phyloP scores from a whole-genome alignment of 345 rosid species.

The Alliaria petiolata region DNA sequence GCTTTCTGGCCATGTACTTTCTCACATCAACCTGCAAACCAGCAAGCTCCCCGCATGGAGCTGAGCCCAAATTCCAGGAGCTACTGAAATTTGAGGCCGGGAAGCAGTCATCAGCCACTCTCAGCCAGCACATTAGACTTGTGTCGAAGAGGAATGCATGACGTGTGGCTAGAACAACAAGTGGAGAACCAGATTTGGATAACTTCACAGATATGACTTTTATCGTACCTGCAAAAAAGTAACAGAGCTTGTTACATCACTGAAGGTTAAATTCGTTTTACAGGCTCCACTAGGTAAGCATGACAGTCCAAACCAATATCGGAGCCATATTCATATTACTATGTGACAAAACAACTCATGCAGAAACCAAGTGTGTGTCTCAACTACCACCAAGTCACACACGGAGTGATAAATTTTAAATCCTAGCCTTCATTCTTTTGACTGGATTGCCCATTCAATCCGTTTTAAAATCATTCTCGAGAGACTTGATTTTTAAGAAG shows the following conservation, averaged over 20 bases:
- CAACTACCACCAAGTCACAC: constrained; percentile 5
- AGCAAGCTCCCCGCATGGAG: constrained; percentile 91
- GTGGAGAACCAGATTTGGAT: constrained; percentile 93
- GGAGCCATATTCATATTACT: neutral
- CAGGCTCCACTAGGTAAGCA: neutral
- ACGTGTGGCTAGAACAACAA: constrained; percentile 88
- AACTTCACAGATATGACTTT: constrained; percentile 90
- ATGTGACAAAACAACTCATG: neutral
- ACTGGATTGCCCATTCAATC: neutral
- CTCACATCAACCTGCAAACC: constrained; percentile 89
- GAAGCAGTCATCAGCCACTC: constrained; percentile 98
- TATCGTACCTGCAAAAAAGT: constrained; percentile 56
- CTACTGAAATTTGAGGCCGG: constrained; percentile 94
- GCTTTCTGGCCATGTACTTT: constrained; percentile 95
- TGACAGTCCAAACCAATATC: neutral
- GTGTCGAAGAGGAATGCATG: constrained; percentile 91
- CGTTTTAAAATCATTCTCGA: neutral
- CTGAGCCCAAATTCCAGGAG: constrained; percentile 88
- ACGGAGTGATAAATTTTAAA: neutral
- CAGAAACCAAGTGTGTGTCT: neutral
- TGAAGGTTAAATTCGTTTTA: neutral
- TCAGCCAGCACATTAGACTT: constrained; percentile 93
- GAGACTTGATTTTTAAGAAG: neutral
- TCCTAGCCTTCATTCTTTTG: too few relatives aligned
- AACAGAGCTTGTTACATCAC: constrained; percentile 12